Percentiles rank a stretch among this genome's conserved stretches.
phyloP scores from a whole-genome alignment of 2,329 filamentous ascomycete species.

The Hypomyces perniciosus region DNA sequence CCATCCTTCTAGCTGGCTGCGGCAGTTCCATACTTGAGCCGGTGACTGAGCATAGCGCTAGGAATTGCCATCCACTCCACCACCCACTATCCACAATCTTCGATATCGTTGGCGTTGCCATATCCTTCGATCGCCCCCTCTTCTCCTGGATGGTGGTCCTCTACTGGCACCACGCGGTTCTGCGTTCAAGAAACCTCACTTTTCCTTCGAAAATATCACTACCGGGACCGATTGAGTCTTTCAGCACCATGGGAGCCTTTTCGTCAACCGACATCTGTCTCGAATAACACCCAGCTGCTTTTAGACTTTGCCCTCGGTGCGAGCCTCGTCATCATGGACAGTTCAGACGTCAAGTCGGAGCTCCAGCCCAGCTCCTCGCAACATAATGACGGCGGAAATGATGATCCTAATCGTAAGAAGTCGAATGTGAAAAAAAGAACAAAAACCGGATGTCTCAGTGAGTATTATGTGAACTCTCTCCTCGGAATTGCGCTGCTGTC shows the following conservation, averaged over 20 bases:
- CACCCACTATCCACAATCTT: background rate
- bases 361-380: constrained; percentile 26
- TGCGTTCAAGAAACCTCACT: background rate
- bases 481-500: background rate
- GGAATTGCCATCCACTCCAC: constrained; percentile 6
- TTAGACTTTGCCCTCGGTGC: background rate
- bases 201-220: background rate
- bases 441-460: constrained; percentile 89
- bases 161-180: background rate
- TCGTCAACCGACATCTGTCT: background rate
- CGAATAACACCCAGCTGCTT: background rate
- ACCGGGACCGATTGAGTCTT: background rate
- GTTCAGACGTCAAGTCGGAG: background rate
- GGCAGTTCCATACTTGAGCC: background rate
- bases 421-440: constrained; percentile 60
- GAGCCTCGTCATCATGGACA: constrained; percentile 11
- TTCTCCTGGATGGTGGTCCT: background rate
- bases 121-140: constrained; percentile 2
- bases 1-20: background rate
- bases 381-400: constrained; percentile 31
- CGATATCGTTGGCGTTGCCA: background rate
- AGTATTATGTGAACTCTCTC: constrained; percentile 28
- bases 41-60: constrained; percentile 9
- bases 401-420: constrained; percentile 42
- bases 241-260: background rate